A percentile compares a stretch with the other conserved stretches of the same genome.
Evolutionary conservation across 2,329 filamentous ascomycete genomes (phyloP).

Genomic region (Oidium heveae): DNA sequence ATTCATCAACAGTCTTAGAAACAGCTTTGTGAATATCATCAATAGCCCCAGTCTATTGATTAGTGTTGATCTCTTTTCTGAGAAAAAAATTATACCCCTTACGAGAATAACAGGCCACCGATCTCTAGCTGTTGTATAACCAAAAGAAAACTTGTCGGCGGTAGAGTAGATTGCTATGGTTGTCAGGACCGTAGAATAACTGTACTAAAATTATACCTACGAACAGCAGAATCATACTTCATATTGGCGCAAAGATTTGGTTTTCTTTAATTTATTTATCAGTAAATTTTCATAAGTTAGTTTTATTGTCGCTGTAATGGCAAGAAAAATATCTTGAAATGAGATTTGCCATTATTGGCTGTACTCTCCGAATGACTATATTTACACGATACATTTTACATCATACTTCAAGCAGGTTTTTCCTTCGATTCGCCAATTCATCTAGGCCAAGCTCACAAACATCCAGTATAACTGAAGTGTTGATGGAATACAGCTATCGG

Average conservation of each 20-base stretch:
- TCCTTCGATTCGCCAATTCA: too few species aligned
- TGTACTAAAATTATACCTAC: conserved; percentile 21
- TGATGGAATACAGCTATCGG: too few species aligned
- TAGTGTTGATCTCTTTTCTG: conserved; percentile 3
- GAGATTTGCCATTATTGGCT: too few species aligned
- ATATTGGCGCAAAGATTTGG: conserved; percentile 19
- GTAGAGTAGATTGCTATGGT: conserved; percentile 47
- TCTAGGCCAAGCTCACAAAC: too few species aligned
- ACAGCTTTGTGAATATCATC: conserved; percentile 76
- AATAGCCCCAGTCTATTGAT: conserved; percentile 56
- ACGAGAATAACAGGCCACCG: conserved; percentile 90
- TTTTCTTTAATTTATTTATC: too few species aligned
- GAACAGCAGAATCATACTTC: conserved; percentile 51
- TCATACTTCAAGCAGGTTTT: too few species aligned
- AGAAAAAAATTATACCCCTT: conserved; percentile 2
- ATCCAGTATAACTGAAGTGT: too few species aligned
- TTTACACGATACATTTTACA: too few species aligned
- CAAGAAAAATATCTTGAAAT: too few species aligned
- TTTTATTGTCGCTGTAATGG: too few species aligned
- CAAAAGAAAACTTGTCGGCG: conserved; percentile 66
- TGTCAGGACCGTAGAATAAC: conserved; percentile 1
- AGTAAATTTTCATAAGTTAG: too few species aligned
- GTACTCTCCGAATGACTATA: too few species aligned
- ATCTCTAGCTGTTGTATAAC: conserved; percentile 57
- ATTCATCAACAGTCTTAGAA: conserved; percentile 25